A percentile compares a stretch with the other conserved stretches of the same genome.
phyloP scores from a whole-genome alignment of 2,329 filamentous ascomycete species.

The Neonectria faginata region DNA sequence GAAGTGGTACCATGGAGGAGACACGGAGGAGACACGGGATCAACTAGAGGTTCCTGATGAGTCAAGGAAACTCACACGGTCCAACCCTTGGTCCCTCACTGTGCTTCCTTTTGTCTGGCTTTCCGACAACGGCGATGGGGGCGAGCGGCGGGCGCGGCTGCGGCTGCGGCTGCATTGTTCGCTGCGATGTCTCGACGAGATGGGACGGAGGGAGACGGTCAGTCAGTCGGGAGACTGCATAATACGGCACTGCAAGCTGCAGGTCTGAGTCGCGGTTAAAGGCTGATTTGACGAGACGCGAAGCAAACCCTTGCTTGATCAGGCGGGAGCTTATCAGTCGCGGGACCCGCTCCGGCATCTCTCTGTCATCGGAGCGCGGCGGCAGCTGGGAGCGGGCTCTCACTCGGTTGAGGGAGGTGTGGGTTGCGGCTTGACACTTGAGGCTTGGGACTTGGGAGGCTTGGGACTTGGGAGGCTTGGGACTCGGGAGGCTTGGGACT shows the following conservation, averaged over 20 bases:
- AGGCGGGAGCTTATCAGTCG: constrained; percentile 38
- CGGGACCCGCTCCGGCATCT: constrained; percentile 15
- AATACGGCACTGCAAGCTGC: background rate
- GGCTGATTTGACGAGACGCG: constrained; percentile 26
- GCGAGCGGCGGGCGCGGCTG: constrained; percentile 18
- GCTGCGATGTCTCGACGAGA: background rate
- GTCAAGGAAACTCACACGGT: constrained; percentile 32
- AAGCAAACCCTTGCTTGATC: constrained; percentile 9
- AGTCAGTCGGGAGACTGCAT: background rate
- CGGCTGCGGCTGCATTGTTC: constrained; percentile 7
- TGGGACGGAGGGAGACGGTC: background rate
- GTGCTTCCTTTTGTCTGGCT: constrained; percentile 16
- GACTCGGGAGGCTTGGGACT: constrained; percentile 3
- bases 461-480: too few species aligned
- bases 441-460: background rate
- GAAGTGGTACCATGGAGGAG: constrained; percentile 5
- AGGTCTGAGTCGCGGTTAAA: background rate
- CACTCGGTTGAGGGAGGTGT: background rate
- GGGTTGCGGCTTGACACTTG: background rate
- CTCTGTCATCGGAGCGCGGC: constrained; percentile 22
- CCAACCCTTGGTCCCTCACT: constrained; percentile 14
- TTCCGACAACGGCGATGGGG: constrained; percentile 31
- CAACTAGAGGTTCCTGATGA: constrained; percentile 21
- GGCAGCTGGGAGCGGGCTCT: constrained; percentile 7
- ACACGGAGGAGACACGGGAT: constrained; percentile 5